Evolutionary conservation across 2,329 filamentous ascomycete species (phyloP), one percentile per base, ranked within the genome.

Genomic region (Ophiostoma tasmaniense): DNA sequence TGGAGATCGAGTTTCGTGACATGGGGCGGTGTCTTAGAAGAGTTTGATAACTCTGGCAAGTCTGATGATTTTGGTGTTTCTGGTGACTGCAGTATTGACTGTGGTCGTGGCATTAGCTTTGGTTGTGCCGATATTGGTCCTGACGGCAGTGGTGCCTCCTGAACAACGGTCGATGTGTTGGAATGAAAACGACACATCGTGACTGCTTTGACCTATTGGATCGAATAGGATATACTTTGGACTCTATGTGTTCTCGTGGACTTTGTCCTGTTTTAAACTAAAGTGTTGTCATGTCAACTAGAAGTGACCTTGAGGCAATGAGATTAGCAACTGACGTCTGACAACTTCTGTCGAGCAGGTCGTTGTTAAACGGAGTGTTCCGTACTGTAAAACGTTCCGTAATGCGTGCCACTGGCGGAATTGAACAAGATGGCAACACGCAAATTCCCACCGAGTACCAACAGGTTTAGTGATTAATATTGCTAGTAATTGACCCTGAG

Each of bases 1-100:
- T 71, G 70, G 10, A 71, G 55, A 39, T 69, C 68, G n/a, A 64
- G 37, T 8, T 25, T 6, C 10, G 55, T 25, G 4, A 20, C 22
- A 14, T 61, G 55, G 25, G 11, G 17, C 20, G 20, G 14, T 20
- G 42, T 45, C 17, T 45, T 45, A 2, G 42, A 17, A n/a, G 17
- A 45, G 7, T n/a, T 20, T 45, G 42, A 6, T 14, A 25, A 17
- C 25, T 33, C 25, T 61, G 55, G 55, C 5, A 17, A 45, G 20
- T n/a, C 42, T 8, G 42, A 17, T 14, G 25, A 2, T 25, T 30
- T n/a, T 61, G 13, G 55, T 14, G 25, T 25, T 14, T 28, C 55
- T 5, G 13, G 2, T 14, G 55, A 25, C 6, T 30, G 55, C 3
- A 25, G 13, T 61, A 33, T 61, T 13, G 14, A 61, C 55, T 61